Conservation (phyloP, 768 basidiomycete genomes). For the Lentinula boryana region DNA sequence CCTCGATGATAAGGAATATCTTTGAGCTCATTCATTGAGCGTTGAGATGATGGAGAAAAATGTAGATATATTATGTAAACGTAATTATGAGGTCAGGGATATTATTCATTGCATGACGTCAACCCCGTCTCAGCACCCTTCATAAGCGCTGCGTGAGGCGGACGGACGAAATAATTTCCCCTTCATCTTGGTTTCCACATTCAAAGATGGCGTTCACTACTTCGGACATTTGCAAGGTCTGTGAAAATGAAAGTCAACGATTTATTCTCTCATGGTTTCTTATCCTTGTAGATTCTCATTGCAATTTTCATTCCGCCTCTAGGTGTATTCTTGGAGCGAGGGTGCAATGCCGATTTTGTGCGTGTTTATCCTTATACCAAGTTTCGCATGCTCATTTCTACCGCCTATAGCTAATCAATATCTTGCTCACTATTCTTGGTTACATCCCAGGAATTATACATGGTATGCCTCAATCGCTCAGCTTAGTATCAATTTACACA, state of each 20-base stretch:
- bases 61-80: neutral
- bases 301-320: conserved; percentile 78
- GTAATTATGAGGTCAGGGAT: neutral
- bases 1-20: conserved; percentile 32
- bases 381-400: conserved; percentile 7
- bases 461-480: conserved; percentile 25
- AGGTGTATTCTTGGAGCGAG: conserved; percentile 85
- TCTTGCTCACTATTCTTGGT: conserved; percentile 71
- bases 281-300: conserved; percentile 37
- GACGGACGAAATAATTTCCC: neutral
- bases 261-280: neutral
- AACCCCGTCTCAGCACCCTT: neutral
- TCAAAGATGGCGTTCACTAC: conserved; percentile 43
- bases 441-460: conserved; percentile 74
- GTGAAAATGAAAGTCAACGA: conserved; percentile 11
- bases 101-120: neutral
- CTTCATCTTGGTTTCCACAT: neutral
- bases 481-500: neutral
- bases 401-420: conserved; percentile 53
- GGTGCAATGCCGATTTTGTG: conserved; percentile 73
- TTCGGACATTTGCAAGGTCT: conserved; percentile 77
- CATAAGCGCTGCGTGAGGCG: neutral
- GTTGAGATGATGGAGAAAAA: neutral
- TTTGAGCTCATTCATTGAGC: conserved; percentile 19
- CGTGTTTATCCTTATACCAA: conserved; percentile 19